phyloP scores from a whole-genome alignment of 257 asterid species.

The Lithospermum erythrorhizon region DNA sequence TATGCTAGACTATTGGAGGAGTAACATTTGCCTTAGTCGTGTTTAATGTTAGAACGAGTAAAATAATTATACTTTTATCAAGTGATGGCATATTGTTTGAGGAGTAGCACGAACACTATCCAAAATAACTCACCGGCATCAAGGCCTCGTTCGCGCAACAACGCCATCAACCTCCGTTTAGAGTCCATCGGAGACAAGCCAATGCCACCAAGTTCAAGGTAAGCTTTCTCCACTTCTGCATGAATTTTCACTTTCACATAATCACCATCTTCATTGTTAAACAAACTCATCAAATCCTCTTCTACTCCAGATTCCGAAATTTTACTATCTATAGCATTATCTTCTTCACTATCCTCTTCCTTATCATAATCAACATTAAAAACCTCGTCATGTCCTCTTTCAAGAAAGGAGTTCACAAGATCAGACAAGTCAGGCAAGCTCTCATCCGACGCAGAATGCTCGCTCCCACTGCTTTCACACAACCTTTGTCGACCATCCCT shows the following conservation, averaged over 20 bases:
- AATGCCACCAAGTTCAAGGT: conserved; percentile 6
- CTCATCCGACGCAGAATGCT: conserved; percentile 30
- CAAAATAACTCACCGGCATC: conserved; percentile 7
- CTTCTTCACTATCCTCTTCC: conserved; percentile 9
- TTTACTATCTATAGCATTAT: conserved; percentile 6
- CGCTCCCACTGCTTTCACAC: conserved; percentile 75
- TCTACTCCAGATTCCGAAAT: conserved; percentile 12
- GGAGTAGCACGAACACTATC: too few species aligned
- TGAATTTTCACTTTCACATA: conserved; percentile 12
- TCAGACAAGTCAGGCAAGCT: conserved; percentile 36
- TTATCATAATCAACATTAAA: conserved; percentile 7
- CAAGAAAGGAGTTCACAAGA: conserved; percentile 59
- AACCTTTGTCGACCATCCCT: conserved; percentile 15
- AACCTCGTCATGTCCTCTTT: conserved; percentile 20
- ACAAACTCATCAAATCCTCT: conserved; percentile 25
- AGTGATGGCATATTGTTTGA: too few species aligned
- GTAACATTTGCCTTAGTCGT: too few species aligned
- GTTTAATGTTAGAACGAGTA: too few species aligned
- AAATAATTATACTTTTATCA: too few species aligned
- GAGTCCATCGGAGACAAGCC: conserved; percentile 20
- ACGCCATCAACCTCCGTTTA: conserved; percentile 39
- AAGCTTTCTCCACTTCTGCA: conserved; percentile 21
- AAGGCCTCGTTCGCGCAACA: conserved; percentile 31
- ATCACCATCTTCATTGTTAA: conserved; percentile 11
- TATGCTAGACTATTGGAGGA: too few species aligned